Evolutionary conservation across 2,329 filamentous ascomycete species (phyloP).

Genomic region (Aspergillus ochraceoroseus): DNA sequence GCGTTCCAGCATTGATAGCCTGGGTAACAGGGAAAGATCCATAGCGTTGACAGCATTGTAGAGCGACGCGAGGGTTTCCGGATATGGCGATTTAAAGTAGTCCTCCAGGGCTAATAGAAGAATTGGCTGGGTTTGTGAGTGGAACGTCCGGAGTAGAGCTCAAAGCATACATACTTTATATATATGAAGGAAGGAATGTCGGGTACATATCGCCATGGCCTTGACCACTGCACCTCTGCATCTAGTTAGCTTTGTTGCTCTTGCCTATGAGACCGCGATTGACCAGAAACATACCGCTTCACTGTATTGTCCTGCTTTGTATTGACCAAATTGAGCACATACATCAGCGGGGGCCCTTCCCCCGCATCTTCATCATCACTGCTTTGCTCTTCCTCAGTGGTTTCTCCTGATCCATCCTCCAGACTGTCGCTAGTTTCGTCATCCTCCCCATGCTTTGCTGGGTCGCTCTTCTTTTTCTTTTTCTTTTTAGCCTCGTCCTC

Average conservation of each 20-base stretch:
- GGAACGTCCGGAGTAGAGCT: background rate
- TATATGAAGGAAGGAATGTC: constrained; percentile 95
- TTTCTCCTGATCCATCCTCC: constrained; percentile 48
- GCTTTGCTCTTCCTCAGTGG: constrained; percentile 41
- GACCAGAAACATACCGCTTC: constrained; percentile 53
- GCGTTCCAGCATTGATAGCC: constrained; percentile 74
- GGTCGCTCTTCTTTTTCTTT: constrained; percentile 43
- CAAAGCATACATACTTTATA: constrained; percentile 66
- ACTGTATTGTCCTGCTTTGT: constrained; percentile 93
- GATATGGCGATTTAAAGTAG: constrained; percentile 87
- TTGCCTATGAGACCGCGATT: background rate
- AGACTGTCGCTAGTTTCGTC: constrained; percentile 48
- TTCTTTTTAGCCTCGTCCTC: constrained; percentile 58
- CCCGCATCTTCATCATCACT: constrained; percentile 63
- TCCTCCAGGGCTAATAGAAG: constrained; percentile 87
- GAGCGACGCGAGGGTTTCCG: constrained; percentile 79
- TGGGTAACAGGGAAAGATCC: constrained; percentile 92
- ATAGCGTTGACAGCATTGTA: constrained; percentile 94
- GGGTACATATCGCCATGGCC: constrained; percentile 97
- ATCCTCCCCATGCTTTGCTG: constrained; percentile 41
- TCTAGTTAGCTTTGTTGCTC: constrained; percentile 4
- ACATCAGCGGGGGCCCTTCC: constrained; percentile 88
- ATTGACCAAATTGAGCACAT: constrained; percentile 95
- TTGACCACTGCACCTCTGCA: constrained; percentile 85
- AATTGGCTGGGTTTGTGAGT: constrained; percentile 61